Evolutionary conservation across 2,329 filamentous ascomycete genomes (phyloP).

Genomic region (Hyphodiscus sp.): DNA sequence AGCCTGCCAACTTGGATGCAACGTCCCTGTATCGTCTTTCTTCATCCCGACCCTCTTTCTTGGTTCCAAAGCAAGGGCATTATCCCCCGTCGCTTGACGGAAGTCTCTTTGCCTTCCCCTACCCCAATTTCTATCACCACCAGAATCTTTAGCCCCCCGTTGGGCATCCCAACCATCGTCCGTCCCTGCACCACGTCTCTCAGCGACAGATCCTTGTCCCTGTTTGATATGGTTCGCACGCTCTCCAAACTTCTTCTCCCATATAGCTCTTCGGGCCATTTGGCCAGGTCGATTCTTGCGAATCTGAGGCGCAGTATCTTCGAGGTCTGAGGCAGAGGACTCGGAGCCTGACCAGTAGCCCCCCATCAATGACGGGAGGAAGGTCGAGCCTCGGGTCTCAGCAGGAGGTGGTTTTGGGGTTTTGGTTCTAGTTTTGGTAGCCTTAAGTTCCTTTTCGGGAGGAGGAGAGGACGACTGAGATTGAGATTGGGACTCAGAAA

Average conservation of each 20-base stretch:
- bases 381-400: conserved; percentile 41
- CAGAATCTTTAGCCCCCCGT: conserved; percentile 39
- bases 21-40: conserved; percentile 42
- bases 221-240: conserved; percentile 42
- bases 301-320: conserved; percentile 45
- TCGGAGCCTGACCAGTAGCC: conserved; percentile 76
- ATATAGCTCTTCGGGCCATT: conserved; percentile 69
- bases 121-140: conserved; percentile 8
- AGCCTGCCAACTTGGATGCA: conserved; percentile 57
- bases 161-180: conserved; percentile 54
- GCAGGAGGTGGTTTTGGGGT: conserved; percentile 4
- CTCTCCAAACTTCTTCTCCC: conserved; percentile 72
- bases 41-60: conserved; percentile 27
- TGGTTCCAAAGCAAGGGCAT: conserved; percentile 24
- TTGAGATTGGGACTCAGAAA: conserved; percentile 3
- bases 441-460: conserved; percentile 9
- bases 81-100: conserved; percentile 22
- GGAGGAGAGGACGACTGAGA: conserved; percentile 3
- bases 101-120: conserved; percentile 2
- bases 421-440: conserved; percentile 11
- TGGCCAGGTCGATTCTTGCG: conserved; percentile 74
- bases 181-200: conserved; percentile 3
- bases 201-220: conserved; percentile 16
- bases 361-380: conserved; percentile 70
- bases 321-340: conserved; percentile 57